phyloP scores from a whole-genome alignment of 345 rosid genomes.

The Citrus sp. region DNA sequence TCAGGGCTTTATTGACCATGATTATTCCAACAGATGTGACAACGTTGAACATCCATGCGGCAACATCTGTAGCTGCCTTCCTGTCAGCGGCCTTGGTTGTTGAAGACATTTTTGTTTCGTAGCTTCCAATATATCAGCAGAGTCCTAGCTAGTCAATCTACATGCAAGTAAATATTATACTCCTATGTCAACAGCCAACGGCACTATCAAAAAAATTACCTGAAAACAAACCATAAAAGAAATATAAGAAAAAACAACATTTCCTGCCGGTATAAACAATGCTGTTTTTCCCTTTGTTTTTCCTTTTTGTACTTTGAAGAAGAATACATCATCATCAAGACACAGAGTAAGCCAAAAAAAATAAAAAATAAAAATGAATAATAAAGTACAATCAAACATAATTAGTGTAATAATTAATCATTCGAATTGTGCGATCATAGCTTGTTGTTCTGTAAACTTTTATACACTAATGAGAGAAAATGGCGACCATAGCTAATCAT shows the following conservation, averaged over 20 bases:
- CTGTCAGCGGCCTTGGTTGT: slow-evolving; percentile 60
- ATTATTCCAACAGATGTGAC: slow-evolving; percentile 98
- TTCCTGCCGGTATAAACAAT: background rate
- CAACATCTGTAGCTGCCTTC: slow-evolving; percentile 76
- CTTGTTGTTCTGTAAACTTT: no score
- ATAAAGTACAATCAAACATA: background rate
- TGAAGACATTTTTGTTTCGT: slow-evolving; percentile 47
- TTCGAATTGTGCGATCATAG: background rate
- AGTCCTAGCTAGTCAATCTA: slow-evolving; percentile 24
- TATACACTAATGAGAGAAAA: background rate
- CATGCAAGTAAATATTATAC: slow-evolving; percentile 13
- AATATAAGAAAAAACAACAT: background rate
- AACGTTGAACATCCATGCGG: slow-evolving; percentile 96
- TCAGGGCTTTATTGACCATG: slow-evolving; percentile 90
- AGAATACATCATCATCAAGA: background rate
- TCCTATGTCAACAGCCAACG: background rate
- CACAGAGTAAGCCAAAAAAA: background rate
- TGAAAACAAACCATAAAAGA: background rate
- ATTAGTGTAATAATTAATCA: no score
- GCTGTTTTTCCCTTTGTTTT: no score
- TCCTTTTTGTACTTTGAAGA: background rate
- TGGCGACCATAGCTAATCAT: background rate
- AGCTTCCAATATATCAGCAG: slow-evolving; percentile 23
- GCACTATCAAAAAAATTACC: background rate
- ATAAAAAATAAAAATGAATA: background rate